phyloP scores from a whole-genome alignment of 225 moss, liverwort and hornwort genomes.

The Climacium dendroides region DNA sequence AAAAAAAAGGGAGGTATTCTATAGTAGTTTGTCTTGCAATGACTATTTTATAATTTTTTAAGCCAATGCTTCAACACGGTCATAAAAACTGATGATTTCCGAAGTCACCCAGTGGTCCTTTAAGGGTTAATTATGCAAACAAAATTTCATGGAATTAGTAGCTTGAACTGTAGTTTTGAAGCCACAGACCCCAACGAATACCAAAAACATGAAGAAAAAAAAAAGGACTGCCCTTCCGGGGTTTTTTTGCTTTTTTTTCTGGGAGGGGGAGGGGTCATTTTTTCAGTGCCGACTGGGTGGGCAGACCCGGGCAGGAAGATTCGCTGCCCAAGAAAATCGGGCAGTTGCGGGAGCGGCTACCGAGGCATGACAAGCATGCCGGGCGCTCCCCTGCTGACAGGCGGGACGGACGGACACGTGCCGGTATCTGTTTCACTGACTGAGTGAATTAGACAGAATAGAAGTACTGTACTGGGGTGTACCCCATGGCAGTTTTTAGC shows the following conservation, averaged over 20 bases:
- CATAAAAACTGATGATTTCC: too few relatives aligned
- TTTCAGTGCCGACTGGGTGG: background rate
- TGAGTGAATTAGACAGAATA: background rate
- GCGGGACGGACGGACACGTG: background rate
- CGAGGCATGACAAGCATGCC: background rate
- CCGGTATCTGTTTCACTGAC: background rate
- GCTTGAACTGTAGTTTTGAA: too few relatives aligned
- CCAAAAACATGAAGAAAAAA: too few relatives aligned
- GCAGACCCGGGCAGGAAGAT: background rate
- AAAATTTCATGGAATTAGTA: too few relatives aligned
- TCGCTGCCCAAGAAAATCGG: background rate
- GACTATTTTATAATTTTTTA: too few relatives aligned
- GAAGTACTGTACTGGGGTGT: background rate
- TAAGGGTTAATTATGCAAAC: too few relatives aligned
- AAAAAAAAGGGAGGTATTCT: too few relatives aligned
- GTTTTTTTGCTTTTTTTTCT: background rate
- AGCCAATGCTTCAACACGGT: too few relatives aligned
- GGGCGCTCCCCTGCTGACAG: background rate
- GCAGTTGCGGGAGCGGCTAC: background rate
- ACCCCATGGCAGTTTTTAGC: background rate
- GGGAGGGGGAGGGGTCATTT: too few relatives aligned
- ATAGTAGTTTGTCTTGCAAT: too few relatives aligned
- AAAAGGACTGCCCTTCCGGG: background rate
- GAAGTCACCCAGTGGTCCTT: too few relatives aligned
- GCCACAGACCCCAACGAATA: too few relatives aligned